A percentile compares a stretch with the other conserved stretches of the same genome.
phyloP scores from a whole-genome alignment of 176 grass and related monocot species.

The Aegilops bicornis region DNA sequence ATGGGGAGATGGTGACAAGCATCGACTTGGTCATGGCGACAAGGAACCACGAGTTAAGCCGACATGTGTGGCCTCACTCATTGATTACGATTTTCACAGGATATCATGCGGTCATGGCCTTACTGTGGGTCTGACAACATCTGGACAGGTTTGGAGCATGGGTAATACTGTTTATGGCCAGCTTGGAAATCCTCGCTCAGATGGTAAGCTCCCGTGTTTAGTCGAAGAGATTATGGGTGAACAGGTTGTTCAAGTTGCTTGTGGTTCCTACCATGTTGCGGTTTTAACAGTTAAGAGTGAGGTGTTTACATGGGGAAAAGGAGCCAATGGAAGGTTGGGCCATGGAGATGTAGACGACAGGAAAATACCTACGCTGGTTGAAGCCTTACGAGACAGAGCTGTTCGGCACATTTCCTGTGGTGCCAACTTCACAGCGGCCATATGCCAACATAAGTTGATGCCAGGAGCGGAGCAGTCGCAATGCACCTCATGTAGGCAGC shows the following conservation, averaged over 20 bases:
- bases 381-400: conserved; percentile 77
- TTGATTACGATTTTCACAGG: conserved; percentile 84
- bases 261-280: conserved; percentile 97
- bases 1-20: conserved; percentile 98
- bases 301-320: conserved; percentile 99
- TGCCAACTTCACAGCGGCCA: conserved; percentile 85
- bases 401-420: conserved; percentile 88
- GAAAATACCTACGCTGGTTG: conserved; percentile 85
- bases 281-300: conserved; percentile 82
- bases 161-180: conserved; percentile 96
- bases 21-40: conserved; percentile 93
- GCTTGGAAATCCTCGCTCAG: conserved; percentile 85
- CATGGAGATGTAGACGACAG: conserved; percentile 91
- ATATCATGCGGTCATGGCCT: conserved; percentile 91
- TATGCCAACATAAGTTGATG: conserved; percentile 91
- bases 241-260: conserved; percentile 72
- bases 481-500: conserved; percentile 73
- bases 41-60: conserved; percentile 88
- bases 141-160: conserved; percentile 86
- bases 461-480: conserved; percentile 74
- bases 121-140: conserved; percentile 84
- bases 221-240: conserved; percentile 77
- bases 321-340: conserved; percentile 89
- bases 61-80: conserved; percentile 93
- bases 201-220: conserved; percentile 83